Evolutionary conservation across 345 rosid species (phyloP), one percentile per base, ranked within the genome.

Genomic region (Litchi chinensis): DNA sequence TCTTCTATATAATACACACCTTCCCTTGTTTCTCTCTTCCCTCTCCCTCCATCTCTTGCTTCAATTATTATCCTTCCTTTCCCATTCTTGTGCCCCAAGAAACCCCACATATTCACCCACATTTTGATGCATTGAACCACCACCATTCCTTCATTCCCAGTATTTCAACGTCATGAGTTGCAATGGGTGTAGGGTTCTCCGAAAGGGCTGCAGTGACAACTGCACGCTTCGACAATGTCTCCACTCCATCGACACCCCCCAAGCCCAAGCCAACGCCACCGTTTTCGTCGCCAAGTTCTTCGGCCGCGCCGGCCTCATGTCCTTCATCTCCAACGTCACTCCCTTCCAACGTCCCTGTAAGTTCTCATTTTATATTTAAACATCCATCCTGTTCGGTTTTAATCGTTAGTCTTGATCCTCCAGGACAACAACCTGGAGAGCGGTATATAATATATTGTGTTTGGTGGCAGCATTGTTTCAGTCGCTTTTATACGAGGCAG

Each of bases 231-330:
- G 96, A 54, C 91, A 91, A 46, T 88, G 90, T 82, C 82, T 95
- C 8, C 90, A 86, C 65, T 89, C 89, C 88, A 84, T 95, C 75
- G 88, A 85, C 28, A 77, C 82, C 11, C 77, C 96, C 0, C 91
- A 90, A 71, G 90, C 96, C 22, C 97, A 95, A 74, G 95, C 93
- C 24, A 76, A 95, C 85, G 98, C 98, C 75, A 95, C 98, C 44
- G 83, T 93, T 40, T 95, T 93, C 79, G 93, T 95, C 57, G 95
- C 98, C 66, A 92, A 90, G 72, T 95, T 95, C 88, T 95, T 93
- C 69, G 98, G 98, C 79, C 98, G 98, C 16, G 93, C 96, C 63
- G 96, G 93, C 54, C 93, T 95, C 67, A 84, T 93, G 86, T 90
- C 95, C 71, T 92, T 90, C 68, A 84, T 95, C 70, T 88, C 95